A percentile compares a stretch with the other conserved stretches of the same genome.
Conservation (phyloP, 768 basidiomycete species). For the Pisolithus marmoratus region DNA sequence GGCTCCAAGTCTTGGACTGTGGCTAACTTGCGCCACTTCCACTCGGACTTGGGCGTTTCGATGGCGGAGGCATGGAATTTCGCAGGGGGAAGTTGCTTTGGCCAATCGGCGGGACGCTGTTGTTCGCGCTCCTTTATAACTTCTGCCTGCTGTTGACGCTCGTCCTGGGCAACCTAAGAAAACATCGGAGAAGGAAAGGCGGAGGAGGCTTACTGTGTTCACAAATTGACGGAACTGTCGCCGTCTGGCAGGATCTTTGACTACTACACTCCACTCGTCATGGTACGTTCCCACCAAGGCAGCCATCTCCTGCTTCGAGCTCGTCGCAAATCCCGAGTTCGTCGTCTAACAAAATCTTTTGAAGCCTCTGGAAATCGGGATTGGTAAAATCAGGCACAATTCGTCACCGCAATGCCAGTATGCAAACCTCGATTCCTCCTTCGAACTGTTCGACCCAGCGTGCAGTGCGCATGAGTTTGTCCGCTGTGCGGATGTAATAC, state of each 20-base stretch:
- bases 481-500: conserved; percentile 69
- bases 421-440: conserved; percentile 52
- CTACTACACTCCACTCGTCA: conserved; percentile 66
- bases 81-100: conserved; percentile 46
- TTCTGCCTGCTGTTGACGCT: conserved; percentile 42
- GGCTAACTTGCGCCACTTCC: conserved; percentile 54
- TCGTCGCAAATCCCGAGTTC: conserved; percentile 67
- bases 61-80: conserved; percentile 38
- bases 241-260: conserved; percentile 44
- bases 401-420: background rate
- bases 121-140: conserved; percentile 57
- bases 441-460: conserved; percentile 70
- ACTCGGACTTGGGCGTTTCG: conserved; percentile 40
- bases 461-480: conserved; percentile 65
- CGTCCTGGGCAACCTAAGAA: conserved; percentile 19
- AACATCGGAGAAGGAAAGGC: background rate
- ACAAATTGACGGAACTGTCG: conserved; percentile 58
- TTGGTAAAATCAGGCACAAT: background rate
- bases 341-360: conserved; percentile 61
- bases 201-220: conserved; percentile 41
- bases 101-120: conserved; percentile 62
- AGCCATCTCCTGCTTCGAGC: conserved; percentile 61
- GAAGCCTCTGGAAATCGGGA: conserved; percentile 44
- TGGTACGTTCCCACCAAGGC: conserved; percentile 58
- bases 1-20: conserved; percentile 43